Evolutionary conservation across 176 grass and related monocot genomes (phyloP), one percentile per base, ranked within the genome.

Genomic region (Triticum monococcum): DNA sequence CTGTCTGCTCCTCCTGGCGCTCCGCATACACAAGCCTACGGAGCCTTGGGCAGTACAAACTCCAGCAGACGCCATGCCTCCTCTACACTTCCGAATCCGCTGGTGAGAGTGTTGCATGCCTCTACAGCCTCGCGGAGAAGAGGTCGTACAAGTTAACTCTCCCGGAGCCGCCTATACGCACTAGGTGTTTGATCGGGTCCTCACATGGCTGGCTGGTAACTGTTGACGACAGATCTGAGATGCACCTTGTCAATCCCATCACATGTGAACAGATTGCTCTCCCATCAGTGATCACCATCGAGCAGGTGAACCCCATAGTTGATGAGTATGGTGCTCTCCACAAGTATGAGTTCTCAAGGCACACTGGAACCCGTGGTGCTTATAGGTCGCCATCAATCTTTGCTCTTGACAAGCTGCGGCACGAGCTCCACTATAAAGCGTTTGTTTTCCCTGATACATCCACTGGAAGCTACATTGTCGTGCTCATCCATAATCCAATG

Each of bases 61-160:
- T 32, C 30, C 6, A 13, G 13, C 64, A 67, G 64, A 67, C 28
- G 0, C 64, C 64, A 0, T 79, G 76, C 54, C 76, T 79, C 76
- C 20, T 79, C 54, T 38, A 79, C 54, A 79, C 76, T n/a, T 78
- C 76, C 13, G 20, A 38, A 32, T 63, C 56, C n/a, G 12, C 77
- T 0, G 57, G 59, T 41, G 78, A 79, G 59, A 64, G 31, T 43
- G 35, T 63, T 43, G 59, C 77, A 4, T 79, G 36, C 77, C 59
- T 79, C 59, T 68, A 36, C 17, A 68, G 66, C 66, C 66, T 68
- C 5, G 18, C 66, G 4, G 65, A 68, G 28, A 68, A 35, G 65
- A 68, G 30, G 20, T 69, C 66, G 8, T 69, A 69, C 66, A 69
- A 36, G 32, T 11, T 69, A 69, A 69, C 66, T 9, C 31, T 69